These are phyloP conservation scores for Coemansia sp. DNA, from an alignment of 192 early-diverging fungal species.

Conservation along the genomic window DNA sequence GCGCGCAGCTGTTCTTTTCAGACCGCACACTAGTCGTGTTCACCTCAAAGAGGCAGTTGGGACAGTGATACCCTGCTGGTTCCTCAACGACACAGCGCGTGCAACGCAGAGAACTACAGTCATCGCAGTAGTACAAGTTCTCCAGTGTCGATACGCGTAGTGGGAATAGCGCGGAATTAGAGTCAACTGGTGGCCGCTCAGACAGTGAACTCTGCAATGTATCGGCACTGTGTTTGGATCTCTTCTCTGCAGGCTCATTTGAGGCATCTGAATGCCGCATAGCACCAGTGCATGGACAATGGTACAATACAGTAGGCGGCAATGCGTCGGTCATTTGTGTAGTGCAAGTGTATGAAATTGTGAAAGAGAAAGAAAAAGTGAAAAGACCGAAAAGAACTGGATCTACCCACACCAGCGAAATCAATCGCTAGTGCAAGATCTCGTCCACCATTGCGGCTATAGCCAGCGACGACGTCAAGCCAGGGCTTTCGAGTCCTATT, in stretches of 20 bases:
- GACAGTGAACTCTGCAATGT: not conserved
- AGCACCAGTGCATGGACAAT: constrained; percentile 37
- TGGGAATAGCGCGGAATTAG: constrained; percentile 20
- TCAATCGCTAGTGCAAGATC: constrained; percentile 12
- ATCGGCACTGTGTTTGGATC: not conserved
- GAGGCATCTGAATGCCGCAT: constrained; percentile 12
- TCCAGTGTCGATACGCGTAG: constrained; percentile 60
- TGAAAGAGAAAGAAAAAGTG: not conserved
- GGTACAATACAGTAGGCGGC: constrained; percentile 30
- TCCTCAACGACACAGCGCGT: constrained; percentile 81
- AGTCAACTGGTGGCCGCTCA: not conserved
- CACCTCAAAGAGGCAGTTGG: constrained; percentile 96
- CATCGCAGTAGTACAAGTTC: constrained; percentile 84
- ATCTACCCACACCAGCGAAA: not conserved
- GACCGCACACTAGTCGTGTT: constrained; percentile 94
- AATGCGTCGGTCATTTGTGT: constrained; percentile 9
- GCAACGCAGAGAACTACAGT: constrained; percentile 82
- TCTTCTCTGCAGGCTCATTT: not conserved
- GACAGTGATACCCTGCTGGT: constrained; percentile 89
- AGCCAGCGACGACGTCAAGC: constrained; percentile 78
- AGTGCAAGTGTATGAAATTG: not conserved
- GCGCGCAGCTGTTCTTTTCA: constrained; percentile 91
- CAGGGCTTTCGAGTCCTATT: constrained; percentile 85
- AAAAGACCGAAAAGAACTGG: not conserved
- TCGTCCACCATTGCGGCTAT: constrained; percentile 60